phyloP scores from a whole-genome alignment of 108 stramenopile species.

The Mediolabrus comicus region DNA sequence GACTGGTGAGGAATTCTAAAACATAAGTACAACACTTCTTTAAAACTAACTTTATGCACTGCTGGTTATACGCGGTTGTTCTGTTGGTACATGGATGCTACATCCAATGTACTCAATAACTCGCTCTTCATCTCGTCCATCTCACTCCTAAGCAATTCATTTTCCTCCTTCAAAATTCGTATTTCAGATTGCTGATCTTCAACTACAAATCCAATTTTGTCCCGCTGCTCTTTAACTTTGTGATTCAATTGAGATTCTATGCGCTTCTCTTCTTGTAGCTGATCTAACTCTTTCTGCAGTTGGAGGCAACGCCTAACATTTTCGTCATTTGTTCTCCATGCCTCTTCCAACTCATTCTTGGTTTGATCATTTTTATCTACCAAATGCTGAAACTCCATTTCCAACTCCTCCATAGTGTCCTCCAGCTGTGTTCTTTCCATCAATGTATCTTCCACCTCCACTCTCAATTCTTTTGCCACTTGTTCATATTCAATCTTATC shows the following conservation, averaged over 20 bases:
- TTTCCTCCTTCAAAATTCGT: not conserved
- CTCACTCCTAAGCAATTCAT: not conserved
- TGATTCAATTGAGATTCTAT: not conserved
- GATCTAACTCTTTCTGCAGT: not conserved
- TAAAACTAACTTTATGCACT: too few relatives aligned
- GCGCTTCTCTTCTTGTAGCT: not conserved
- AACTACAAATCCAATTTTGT: not conserved
- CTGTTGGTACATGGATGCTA: not conserved
- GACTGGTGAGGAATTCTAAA: too few relatives aligned
- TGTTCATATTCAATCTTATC: not conserved
- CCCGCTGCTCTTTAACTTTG: constrained; percentile 1
- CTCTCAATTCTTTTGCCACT: not conserved
- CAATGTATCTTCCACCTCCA: not conserved
- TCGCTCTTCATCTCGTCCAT: not conserved
- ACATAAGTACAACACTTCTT: too few relatives aligned
- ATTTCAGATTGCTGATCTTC: not conserved
- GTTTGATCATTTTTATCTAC: not conserved
- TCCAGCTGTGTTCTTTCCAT: not conserved
- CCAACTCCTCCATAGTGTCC: not conserved
- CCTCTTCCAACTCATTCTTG: not conserved
- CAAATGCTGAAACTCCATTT: not conserved
- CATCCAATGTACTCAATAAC: not conserved
- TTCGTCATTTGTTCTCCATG: not conserved
- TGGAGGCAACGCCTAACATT: not conserved
- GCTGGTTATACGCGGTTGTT: too few relatives aligned